Percentiles rank a stretch among this genome's conserved stretches.
phyloP scores from a whole-genome alignment of 2,329 filamentous ascomycete species.

The Delphinella strobiligena region DNA sequence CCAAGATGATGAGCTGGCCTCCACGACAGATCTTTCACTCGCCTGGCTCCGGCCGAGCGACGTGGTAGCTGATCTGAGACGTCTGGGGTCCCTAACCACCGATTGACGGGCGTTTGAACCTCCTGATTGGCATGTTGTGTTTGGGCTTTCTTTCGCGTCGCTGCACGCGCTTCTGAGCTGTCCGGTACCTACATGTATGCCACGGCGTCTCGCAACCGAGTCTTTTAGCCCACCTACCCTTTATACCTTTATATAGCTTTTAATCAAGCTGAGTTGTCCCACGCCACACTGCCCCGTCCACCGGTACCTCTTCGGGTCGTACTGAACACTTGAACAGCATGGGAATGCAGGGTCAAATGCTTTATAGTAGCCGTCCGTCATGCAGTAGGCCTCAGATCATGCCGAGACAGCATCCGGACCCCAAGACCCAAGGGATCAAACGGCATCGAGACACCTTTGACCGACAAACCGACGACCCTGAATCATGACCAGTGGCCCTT shows the following conservation, averaged over 20 bases:
- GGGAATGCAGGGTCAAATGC: no score
- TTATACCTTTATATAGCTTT: not conserved
- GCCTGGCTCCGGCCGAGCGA: constrained; percentile 26
- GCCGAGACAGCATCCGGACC: not conserved
- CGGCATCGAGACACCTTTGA: not conserved
- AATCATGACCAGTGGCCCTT: not conserved
- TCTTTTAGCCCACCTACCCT: no score
- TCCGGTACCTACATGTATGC: no score
- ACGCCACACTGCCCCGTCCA: not conserved
- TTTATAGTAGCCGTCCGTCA: no score
- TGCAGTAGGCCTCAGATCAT: not conserved
- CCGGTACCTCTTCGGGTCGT: not conserved
- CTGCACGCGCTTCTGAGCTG: no score
- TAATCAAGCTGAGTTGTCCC: not conserved
- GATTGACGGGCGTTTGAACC: constrained; percentile 31
- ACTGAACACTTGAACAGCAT: not conserved
- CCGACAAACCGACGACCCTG: not conserved
- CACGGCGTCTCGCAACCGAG: not conserved
- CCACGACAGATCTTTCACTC: constrained; percentile 36
- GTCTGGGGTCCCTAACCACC: constrained; percentile 32
- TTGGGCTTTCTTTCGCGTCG: no score
- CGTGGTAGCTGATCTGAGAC: constrained; percentile 37
- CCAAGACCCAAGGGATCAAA: not conserved
- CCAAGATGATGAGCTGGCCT: constrained; percentile 65
- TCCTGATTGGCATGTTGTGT: constrained; percentile 35